Base-by-base conservation (phyloP, 2,329 filamentous ascomycete species). In the Plectosphaerella plurivora region DNA sequence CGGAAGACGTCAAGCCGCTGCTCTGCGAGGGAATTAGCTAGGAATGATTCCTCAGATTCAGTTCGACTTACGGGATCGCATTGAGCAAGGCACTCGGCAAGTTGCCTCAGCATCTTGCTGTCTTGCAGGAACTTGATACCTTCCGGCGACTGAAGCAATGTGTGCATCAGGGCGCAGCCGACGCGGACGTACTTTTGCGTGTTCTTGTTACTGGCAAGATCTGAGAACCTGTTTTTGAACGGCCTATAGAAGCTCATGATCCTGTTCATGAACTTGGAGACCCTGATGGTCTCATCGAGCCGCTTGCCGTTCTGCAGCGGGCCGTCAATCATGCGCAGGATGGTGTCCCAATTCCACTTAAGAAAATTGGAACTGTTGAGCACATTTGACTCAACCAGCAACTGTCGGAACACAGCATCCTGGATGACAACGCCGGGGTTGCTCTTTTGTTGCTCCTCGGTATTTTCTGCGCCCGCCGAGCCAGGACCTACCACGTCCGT, bases 281-380 rank as follows among this genome's bases (percentile, higher is more conserved):
- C 91, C 66, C 91, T 93, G 65, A 96, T 89, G 0, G 93, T 93
- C 69, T 99, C 94, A 60, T 97, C 93, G 5, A 99, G 78, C 11
- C 94, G 82, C 68, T 96, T 97, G 1, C 92, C 87, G 59, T 91
- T 96, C 22, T 91, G 87, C 20, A 99, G 72, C 1, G 95, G 94
- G 0, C 94, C 95, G 65, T 97, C 93, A 36, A 99, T 92, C 50
- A 97, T 85, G 61, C 87, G 88, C 53, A 92, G 81, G 42, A 99
- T 91, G 37, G 96, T 76, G 56, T 96, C 91, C 94, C 95, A 99
- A 65, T 96, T 93, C 94, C 94, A 99, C 67, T 99, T 99, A 39
- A 84, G 78, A 63, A 89, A 96, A 60, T 96, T 97, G 56, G 91
- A 91, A 55, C 89, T 94, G 57, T 87, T 89, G 45, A 97, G 75